Base-by-base conservation (phyloP, 768 basidiomycete genomes). In the Zangia roseola region DNA sequence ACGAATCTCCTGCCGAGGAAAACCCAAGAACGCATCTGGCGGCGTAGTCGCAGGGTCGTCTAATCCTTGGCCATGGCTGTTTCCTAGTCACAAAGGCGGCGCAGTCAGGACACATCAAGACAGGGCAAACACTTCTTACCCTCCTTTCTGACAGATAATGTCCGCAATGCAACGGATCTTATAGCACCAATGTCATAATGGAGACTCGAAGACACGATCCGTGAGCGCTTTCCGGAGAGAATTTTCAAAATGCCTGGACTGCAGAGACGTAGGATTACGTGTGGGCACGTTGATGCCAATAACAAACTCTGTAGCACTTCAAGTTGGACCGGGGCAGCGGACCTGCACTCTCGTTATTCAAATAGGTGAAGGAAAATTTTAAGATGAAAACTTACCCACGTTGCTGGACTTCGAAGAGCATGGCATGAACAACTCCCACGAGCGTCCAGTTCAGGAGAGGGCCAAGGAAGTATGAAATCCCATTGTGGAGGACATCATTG, bases 391-490 rank as follows among this genome's bases (percentile, higher is more conserved):
- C 75, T 57, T 56, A 88, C 88, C 72, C 72, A 51, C 68, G 74
- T 26, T 74, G 72, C 45, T 80, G 74, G 33, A 88, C 74, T 43
- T 91, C 86, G 49, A 69, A 74, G 23, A 82, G 63, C 47, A 91
- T 72, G 1, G 75, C 78, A 61, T 78, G 79, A 45, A 90, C 74
- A 10, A 91, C 81, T 3, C 87, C 86, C 3, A 84, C 82, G 6
- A 91, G 75, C 0, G 88, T 90, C 90, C 90, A 92, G 53, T 80
- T 83, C 34, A 92, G 73, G 17, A 91, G 69, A 0, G 83, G 80
- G 5, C 82, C 80, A 19, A 82, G 77, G 57, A 91, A 91, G 64
- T 88, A 91, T 6, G 84, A 83, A 30, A 90, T 74, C 2, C 90
- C 90, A 53, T 86, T 91, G 63, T 77, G 77, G 19, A 92, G 67